Base-by-base conservation (phyloP, 306 rosid genomes). In the Sesbania bispinosa region DNA sequence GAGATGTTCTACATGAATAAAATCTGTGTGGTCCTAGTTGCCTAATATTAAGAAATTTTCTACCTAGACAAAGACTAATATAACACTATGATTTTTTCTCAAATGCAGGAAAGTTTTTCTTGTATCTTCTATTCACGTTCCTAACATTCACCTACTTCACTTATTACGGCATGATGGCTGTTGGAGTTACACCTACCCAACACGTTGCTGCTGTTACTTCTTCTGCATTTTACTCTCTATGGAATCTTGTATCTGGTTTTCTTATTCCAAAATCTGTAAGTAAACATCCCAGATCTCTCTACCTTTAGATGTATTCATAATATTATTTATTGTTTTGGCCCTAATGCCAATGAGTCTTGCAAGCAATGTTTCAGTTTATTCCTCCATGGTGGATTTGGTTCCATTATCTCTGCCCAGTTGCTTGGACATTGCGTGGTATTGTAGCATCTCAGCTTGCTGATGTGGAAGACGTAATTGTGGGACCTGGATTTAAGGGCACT, bases 361-460 rank as follows among this genome's bases (percentile, higher is more conserved):
- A 51, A 36, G 66, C 30, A 51, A 36, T 41, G 52, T 69, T 77
- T 52, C 88, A 92, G 93, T 36, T 26, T 1, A 89, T 92, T 53
- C 97, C 97, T 1, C 73, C 27, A 78, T 87, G 88, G 88, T 89
- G 97, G 97, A 21, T 87, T 16, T 92, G 97, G 97, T 87, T 89
- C 83, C 87, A 92, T 78, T 87, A 89, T 74, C 29, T 89, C 38
- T 84, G 86, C 64, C 97, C 96, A 3, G 67, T 92, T 77, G 58
- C 96, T 36, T 92, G 97, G 97, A 92, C 97, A 38, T 80, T 92
- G 2, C 80, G 85, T 27, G 97, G 97, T 9, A 81, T 92, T 23
- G 47, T 92, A 55, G 82, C 82, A 7, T 84, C 97, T 21, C 97
- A 92, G 67, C 89, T 92, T 0, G 97, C 96, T 29, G 92, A 92